Evolutionary conservation across 2,329 filamentous ascomycete species (phyloP), one percentile per base, ranked within the genome.

Genomic region (Cryphonectria japonica): DNA sequence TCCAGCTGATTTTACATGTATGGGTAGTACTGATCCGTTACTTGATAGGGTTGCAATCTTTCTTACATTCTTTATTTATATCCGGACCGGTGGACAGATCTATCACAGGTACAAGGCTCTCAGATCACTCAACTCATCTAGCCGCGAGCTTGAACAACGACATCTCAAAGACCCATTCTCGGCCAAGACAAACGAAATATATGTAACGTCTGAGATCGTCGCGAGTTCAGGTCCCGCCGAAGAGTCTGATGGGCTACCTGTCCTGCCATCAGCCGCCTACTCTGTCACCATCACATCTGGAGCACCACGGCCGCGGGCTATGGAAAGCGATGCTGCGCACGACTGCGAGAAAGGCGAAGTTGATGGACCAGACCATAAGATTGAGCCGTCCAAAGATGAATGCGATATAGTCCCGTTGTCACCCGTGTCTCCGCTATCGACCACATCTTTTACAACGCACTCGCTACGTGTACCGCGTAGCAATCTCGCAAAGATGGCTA

Each of bases 21-120:
- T 1, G 11, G 37, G 8, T 2, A 8, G 3, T 50, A 41, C 34
- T 60, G 46, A 50, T n/a, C 3, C 13, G 64, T 26, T 11, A 39
- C 2, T 1, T 13, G 37, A 11, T 1, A 91, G 89, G 89, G 79
- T 91, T 46, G 82, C 88, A 8, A 90, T 93, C 52, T 73, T 86
- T 16, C 73, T 87, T 54, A 93, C 90, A 0, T 84, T 91, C 66
- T 84, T 85, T 72, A 92, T 93, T 73, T 93, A 93, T 75, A 82
- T 89, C 67, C 84, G 87, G 46, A 88, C 89, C 26, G 91, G 91
- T 8, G 83, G 85, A 70, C 88, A 89, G 54, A 93, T 93, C 71
- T 92, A 90, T 78, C 84, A 86, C 72, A 91, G 91, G 77, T 87
- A 91, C 75, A 87, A 85, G 73, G 86, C 90, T 76, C 85, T 91